Conservation (phyloP, 495 filamentous ascomycete species). For the Aspergillus bridgeri region DNA sequence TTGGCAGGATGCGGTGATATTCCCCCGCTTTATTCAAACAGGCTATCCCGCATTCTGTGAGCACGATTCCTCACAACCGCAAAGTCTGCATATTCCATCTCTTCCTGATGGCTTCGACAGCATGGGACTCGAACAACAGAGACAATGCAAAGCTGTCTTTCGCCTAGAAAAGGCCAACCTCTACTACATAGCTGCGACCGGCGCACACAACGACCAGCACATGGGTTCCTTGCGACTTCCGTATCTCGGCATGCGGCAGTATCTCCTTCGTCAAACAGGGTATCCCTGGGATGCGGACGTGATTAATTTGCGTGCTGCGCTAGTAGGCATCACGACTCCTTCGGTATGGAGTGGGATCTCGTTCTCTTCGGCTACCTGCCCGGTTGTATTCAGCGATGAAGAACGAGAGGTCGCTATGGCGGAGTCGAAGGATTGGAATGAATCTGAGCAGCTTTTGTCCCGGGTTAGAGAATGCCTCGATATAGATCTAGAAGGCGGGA, state of each 20-base stretch:
- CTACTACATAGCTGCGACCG: slow-evolving; percentile 37
- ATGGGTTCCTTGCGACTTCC: slow-evolving; percentile 25
- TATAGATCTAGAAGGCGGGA: slow-evolving; percentile 32
- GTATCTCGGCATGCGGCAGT: slow-evolving; percentile 30
- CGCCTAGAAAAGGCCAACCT: slow-evolving; percentile 36
- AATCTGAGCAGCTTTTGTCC: slow-evolving; percentile 31
- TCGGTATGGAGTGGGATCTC: slow-evolving; percentile 28
- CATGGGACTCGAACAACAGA: slow-evolving; percentile 26
- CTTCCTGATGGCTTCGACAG: slow-evolving; percentile 30
- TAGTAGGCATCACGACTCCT: slow-evolving; percentile 32
- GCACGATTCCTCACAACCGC: slow-evolving; percentile 28
- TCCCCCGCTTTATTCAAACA: slow-evolving; percentile 32
- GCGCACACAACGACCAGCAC: slow-evolving; percentile 30
- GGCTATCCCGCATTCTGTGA: slow-evolving; percentile 39
- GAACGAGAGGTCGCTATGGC: slow-evolving; percentile 26
- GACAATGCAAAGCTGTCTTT: slow-evolving; percentile 22
- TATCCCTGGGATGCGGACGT: slow-evolving; percentile 38
- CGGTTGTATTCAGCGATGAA: slow-evolving; percentile 27
- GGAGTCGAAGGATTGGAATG: slow-evolving; percentile 35
- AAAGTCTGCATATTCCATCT: slow-evolving; percentile 31
- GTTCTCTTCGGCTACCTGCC: slow-evolving; percentile 25
- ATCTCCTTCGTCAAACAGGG: slow-evolving; percentile 32
- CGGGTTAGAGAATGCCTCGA: slow-evolving; percentile 24
- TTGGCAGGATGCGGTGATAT: slow-evolving; percentile 33
- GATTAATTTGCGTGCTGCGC: slow-evolving; percentile 32